phyloP scores from a whole-genome alignment of 225 moss, liverwort and hornwort species.

The Bryoerythrophyllum caledonicum region DNA sequence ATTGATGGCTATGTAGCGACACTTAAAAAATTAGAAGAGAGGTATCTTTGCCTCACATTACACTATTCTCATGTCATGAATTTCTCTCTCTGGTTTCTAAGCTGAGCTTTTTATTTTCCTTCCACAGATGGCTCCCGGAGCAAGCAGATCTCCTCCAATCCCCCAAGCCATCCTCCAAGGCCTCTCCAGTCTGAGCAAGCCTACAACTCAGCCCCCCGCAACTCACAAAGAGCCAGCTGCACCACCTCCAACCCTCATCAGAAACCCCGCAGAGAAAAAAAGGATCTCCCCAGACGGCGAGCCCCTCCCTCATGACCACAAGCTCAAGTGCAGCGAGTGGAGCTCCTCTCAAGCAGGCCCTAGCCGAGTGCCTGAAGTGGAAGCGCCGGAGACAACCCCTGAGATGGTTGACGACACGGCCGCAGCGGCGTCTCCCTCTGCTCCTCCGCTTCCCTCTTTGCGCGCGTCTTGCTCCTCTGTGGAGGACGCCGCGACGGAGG shows the following conservation, averaged over 20 bases:
- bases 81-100: background rate
- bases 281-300: slow-evolving; percentile 38
- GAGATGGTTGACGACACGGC: too few species aligned
- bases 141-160: slow-evolving; percentile 16
- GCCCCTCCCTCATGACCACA: slow-evolving; percentile 14
- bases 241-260: background rate
- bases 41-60: too few species aligned
- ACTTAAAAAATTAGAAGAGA: too few species aligned
- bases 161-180: slow-evolving; percentile 58
- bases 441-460: slow-evolving; percentile 53
- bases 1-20: too few species aligned
- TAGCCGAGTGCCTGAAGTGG: slow-evolving; percentile 23
- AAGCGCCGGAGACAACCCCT: background rate
- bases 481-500: slow-evolving; percentile 33
- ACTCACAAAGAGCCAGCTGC: too few species aligned
- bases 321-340: slow-evolving; percentile 39
- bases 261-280: slow-evolving; percentile 2
- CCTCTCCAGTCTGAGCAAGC: slow-evolving; percentile 40
- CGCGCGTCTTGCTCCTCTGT: too few species aligned
- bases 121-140: slow-evolving; percentile 21
- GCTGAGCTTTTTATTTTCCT: background rate
- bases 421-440: slow-evolving; percentile 62
- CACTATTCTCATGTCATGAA: background rate
- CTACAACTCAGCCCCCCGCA: slow-evolving; percentile 31
- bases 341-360: slow-evolving; percentile 47